These are phyloP conservation scores for Kodamaea kakaduensis DNA, from an alignment of 805 yeast genomes.

Conservation along the genomic window DNA sequence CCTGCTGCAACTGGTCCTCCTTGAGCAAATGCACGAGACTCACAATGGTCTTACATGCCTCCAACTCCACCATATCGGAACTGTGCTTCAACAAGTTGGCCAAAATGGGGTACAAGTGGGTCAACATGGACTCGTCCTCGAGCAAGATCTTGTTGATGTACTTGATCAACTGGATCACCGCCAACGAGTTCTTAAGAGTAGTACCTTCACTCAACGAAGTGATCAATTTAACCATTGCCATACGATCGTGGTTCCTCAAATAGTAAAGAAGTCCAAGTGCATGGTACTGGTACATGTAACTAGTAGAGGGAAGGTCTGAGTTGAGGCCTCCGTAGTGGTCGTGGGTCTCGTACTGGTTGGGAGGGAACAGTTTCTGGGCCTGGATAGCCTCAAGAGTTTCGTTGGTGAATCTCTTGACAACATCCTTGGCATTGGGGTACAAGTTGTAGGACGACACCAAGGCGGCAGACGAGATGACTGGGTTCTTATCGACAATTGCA, in stretches of 20 bases:
- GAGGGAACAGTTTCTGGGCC: conserved; percentile 52
- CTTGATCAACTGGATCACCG: conserved; percentile 80
- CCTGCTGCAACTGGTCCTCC: conserved; percentile 63
- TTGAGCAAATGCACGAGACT: conserved; percentile 49
- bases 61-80: conserved; percentile 86
- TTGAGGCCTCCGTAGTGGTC: conserved; percentile 54
- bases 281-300: conserved; percentile 89
- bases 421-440: conserved; percentile 84
- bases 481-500: conserved; percentile 87
- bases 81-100: conserved; percentile 71
- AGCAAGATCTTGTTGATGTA: conserved; percentile 67
- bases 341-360: conserved; percentile 48
- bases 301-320: conserved; percentile 55
- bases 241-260: conserved; percentile 83
- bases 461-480: conserved; percentile 90
- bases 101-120: conserved; percentile 61
- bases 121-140: conserved; percentile 65
- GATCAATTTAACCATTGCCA: conserved; percentile 89
- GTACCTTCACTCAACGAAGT: conserved; percentile 65
- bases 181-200: conserved; percentile 71
- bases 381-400: conserved; percentile 90
- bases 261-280: conserved; percentile 89
- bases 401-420: conserved; percentile 89
- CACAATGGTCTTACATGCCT: conserved; percentile 77
- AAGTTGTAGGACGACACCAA: conserved; percentile 86